Conservation (phyloP, 495 filamentous ascomycete species). For the Choiromyces venosus region DNA sequence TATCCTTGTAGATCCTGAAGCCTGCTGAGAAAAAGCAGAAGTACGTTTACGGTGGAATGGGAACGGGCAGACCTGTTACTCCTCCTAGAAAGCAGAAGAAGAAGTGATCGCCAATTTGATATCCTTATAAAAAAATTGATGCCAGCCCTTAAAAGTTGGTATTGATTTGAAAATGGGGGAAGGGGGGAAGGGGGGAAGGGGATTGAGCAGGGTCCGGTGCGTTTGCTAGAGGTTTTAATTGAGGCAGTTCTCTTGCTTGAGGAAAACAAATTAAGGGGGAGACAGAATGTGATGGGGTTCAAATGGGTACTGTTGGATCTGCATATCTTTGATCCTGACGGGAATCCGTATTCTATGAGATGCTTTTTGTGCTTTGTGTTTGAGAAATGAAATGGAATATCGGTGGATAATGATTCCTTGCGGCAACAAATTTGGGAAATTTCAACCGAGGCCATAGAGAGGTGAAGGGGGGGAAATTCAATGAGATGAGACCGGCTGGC, state of each 20-base stretch:
- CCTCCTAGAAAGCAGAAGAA: conserved; percentile 88
- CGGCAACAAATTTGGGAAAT: conserved; percentile 23
- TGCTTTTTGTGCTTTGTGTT: conserved; percentile 40
- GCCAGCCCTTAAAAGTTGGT: conserved; percentile 29
- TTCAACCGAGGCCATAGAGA: neutral
- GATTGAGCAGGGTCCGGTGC: conserved; percentile 32
- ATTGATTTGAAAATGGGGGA: conserved; percentile 36
- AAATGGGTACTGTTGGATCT: conserved; percentile 37
- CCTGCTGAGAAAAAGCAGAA: conserved; percentile 99
- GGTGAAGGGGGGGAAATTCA: neutral
- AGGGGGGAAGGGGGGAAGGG: conserved; percentile 17
- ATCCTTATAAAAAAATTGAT: conserved; percentile 28
- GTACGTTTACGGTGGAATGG: conserved; percentile 91
- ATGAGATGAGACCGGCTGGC: conserved; percentile 2
- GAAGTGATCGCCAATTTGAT: conserved; percentile 57
- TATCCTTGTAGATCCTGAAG: conserved; percentile 75
- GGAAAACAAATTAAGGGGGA: conserved; percentile 37
- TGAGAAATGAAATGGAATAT: conserved; percentile 41
- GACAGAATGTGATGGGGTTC: conserved; percentile 37
- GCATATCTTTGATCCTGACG: conserved; percentile 38
- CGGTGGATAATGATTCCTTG: conserved; percentile 38
- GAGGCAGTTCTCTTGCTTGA: conserved; percentile 39
- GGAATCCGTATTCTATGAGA: conserved; percentile 37
- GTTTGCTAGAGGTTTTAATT: conserved; percentile 41
- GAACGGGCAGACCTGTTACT: conserved; percentile 78